Evolutionary conservation across 1,284 basidiomycete species (phyloP).

Genomic region (Afroboletus lepidellus): DNA sequence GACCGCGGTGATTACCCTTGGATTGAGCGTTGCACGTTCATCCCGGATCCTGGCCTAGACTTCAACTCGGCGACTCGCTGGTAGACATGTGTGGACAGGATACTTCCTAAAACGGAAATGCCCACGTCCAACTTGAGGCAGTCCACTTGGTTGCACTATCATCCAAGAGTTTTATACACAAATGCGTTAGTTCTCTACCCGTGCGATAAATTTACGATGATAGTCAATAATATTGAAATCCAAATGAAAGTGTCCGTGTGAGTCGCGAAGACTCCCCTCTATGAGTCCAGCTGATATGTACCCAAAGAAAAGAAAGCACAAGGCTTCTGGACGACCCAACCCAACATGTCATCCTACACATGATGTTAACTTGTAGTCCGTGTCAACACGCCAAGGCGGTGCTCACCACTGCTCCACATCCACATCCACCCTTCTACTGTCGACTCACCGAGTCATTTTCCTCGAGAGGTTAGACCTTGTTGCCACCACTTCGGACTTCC

Average conservation of each 20-base stretch:
- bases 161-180: not conserved
- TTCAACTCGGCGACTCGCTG: not conserved
- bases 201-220: not conserved
- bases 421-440: not conserved
- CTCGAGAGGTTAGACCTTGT: constrained; percentile 3
- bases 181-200: not conserved
- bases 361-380: not conserved
- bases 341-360: not conserved
- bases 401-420: not conserved
- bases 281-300: not conserved
- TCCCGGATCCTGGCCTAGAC: constrained; percentile 2
- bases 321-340: not conserved
- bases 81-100: not conserved
- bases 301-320: not conserved
- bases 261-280: not conserved
- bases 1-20: constrained; percentile 22
- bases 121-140: too few relatives aligned
- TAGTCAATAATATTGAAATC: not conserved
- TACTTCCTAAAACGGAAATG: constrained; percentile 2
- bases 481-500: not conserved
- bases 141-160: too few relatives aligned
- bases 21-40: constrained; percentile 8
- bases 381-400: not conserved
- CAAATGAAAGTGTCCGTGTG: not conserved
- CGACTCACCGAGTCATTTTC: not conserved